Conservation (phyloP, 495 filamentous ascomycete species). For the Hapsidospora chrysogenum region DNA sequence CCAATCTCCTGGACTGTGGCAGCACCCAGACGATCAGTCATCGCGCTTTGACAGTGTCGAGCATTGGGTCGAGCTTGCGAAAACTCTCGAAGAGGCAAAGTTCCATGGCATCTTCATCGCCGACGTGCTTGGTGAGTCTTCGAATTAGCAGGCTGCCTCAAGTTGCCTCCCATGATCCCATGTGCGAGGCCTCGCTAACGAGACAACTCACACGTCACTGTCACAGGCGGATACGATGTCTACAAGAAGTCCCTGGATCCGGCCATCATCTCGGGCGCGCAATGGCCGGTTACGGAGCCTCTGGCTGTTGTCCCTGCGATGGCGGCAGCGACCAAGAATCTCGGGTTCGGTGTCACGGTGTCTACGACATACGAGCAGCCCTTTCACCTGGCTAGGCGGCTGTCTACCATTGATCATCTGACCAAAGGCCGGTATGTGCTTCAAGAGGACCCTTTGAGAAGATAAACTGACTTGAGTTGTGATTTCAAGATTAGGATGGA, state of each 20-base stretch:
- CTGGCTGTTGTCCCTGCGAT: conserved; percentile 28
- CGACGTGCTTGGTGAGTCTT: conserved; percentile 21
- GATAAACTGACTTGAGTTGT: too few relatives aligned
- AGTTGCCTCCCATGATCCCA: background rate
- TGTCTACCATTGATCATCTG: conserved; percentile 52
- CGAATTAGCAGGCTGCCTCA: background rate
- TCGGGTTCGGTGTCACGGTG: conserved; percentile 50
- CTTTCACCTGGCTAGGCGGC: conserved; percentile 46
- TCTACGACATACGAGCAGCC: conserved; percentile 54
- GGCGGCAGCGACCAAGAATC: conserved; percentile 36
- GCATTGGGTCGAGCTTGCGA: conserved; percentile 41
- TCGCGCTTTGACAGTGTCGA: conserved; percentile 33
- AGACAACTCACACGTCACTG: background rate
- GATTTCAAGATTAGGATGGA: conserved; percentile 35
- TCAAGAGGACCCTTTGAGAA: too few relatives aligned
- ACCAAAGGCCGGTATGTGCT: conserved; percentile 40
- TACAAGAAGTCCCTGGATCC: conserved; percentile 43
- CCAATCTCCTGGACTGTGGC: conserved; percentile 46
- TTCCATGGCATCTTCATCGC: conserved; percentile 51
- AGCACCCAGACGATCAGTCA: conserved; percentile 37
- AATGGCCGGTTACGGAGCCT: conserved; percentile 48
- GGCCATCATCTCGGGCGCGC: conserved; percentile 32
- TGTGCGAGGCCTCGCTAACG: background rate
- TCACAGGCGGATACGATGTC: conserved; percentile 43
- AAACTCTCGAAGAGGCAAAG: conserved; percentile 38